Conservation (phyloP, 1,139 yeast genomes). For the Geotrichum bryndzae region DNA sequence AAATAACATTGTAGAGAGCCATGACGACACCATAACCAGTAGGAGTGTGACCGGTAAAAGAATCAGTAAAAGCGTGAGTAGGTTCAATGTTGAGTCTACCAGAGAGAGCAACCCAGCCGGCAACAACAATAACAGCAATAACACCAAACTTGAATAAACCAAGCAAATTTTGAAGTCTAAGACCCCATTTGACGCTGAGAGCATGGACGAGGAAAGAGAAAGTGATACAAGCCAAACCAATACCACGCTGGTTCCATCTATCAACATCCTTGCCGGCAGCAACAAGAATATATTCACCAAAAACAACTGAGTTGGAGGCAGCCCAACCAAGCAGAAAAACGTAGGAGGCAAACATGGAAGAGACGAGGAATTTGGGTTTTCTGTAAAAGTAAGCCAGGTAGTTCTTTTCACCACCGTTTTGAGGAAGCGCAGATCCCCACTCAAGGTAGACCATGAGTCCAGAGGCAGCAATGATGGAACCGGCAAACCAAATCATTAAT, state of each 20-base stretch:
- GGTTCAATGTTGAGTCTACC: conserved; percentile 47
- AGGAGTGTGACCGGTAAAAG: conserved; percentile 58
- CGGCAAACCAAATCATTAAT: conserved; percentile 65
- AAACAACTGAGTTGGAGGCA: conserved; percentile 59
- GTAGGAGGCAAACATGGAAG: conserved; percentile 72
- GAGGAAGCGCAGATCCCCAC: conserved; percentile 76
- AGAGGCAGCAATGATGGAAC: conserved; percentile 60
- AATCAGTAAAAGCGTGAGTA: conserved; percentile 56
- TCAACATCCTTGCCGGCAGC: conserved; percentile 67
- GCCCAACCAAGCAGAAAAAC: conserved; percentile 82
- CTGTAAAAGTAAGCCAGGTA: conserved; percentile 68
- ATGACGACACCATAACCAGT: conserved; percentile 71
- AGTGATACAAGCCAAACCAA: conserved; percentile 68
- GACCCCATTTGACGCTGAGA: conserved; percentile 56
- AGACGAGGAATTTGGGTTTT: conserved; percentile 62
- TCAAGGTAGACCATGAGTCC: conserved; percentile 76
- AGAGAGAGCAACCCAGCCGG: conserved; percentile 79
- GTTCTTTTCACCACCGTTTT: conserved; percentile 85
- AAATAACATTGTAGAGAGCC: conserved; percentile 71
- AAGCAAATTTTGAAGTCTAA: conserved; percentile 58
- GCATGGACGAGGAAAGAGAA: conserved; percentile 66
- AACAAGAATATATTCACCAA: conserved; percentile 48
- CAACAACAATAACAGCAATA: conserved; percentile 59
- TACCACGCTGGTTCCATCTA: conserved; percentile 70
- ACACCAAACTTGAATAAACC: conserved; percentile 69